A percentile compares a stretch with the other conserved stretches of the same genome.
Evolutionary conservation across 768 basidiomycete species (phyloP).

Genomic region (Clitopilus passeckerianus): DNA sequence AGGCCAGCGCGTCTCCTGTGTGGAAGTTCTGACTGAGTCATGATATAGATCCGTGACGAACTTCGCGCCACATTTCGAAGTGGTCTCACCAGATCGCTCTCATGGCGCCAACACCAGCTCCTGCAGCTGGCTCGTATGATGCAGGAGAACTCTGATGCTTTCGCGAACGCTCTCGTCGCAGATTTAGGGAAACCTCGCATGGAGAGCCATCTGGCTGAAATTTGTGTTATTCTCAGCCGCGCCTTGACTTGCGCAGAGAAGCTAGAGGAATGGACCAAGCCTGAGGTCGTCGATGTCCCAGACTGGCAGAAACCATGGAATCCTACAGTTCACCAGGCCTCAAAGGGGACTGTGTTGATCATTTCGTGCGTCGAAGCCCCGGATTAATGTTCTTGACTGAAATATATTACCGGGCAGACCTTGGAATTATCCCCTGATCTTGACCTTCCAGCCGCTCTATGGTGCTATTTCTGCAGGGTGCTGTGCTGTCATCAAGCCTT

Average conservation of each 20-base stretch:
- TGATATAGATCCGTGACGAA: slow-evolving; percentile 23
- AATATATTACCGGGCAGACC: slow-evolving; percentile 35
- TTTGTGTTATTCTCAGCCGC: slow-evolving; percentile 36
- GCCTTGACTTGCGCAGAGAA: slow-evolving; percentile 37
- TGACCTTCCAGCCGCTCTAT: slow-evolving; percentile 51
- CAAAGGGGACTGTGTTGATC: slow-evolving; percentile 59
- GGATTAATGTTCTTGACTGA: background rate
- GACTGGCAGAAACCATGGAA: slow-evolving; percentile 47
- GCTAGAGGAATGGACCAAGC: slow-evolving; percentile 55
- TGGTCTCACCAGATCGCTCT: slow-evolving; percentile 44
- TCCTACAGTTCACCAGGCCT: slow-evolving; percentile 45
- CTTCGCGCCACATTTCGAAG: slow-evolving; percentile 45
- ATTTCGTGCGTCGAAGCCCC: slow-evolving; percentile 39
- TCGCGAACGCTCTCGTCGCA: slow-evolving; percentile 39
- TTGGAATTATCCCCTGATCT: slow-evolving; percentile 63
- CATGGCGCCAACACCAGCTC: slow-evolving; percentile 63
- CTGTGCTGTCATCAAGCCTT: slow-evolving; percentile 61
- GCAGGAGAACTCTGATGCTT: slow-evolving; percentile 54
- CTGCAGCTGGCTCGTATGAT: slow-evolving; percentile 54
- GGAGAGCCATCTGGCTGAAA: slow-evolving; percentile 38
- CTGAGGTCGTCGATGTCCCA: slow-evolving; percentile 31
- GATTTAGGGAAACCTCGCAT: slow-evolving; percentile 49
- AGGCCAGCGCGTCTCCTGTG: background rate
- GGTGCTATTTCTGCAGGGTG: slow-evolving; percentile 78
- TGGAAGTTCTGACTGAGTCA: background rate